These are phyloP conservation scores for Russula vinacea DNA, from an alignment of 768 basidiomycete genomes.

Conservation along the genomic window DNA sequence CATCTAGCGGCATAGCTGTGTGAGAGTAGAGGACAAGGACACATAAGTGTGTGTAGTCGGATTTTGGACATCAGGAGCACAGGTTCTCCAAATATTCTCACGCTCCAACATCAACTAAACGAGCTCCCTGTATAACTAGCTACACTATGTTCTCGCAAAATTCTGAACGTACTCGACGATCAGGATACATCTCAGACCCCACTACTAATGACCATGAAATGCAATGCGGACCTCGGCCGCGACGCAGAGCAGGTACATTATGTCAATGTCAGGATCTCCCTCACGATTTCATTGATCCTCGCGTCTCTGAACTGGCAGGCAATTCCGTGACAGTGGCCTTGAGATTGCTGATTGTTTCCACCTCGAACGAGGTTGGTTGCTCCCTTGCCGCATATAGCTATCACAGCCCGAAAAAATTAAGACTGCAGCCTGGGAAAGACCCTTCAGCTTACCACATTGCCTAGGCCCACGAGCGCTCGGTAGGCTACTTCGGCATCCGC, in stretches of 20 bases:
- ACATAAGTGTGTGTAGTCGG: neutral
- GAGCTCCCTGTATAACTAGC: neutral
- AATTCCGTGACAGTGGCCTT: conserved; percentile 42
- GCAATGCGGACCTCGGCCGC: neutral
- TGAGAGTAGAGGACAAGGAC: neutral
- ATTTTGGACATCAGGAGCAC: neutral
- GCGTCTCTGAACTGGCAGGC: conserved; percentile 54
- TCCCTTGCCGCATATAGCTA: conserved; percentile 52
- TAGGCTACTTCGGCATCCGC: conserved; percentile 70
- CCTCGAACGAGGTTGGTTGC: conserved; percentile 38
- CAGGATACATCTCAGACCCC: neutral
- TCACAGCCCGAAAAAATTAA: conserved; percentile 13
- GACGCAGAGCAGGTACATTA: conserved; percentile 29
- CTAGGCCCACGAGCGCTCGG: conserved; percentile 66
- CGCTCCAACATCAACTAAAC: neutral
- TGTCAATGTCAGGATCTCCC: conserved; percentile 48
- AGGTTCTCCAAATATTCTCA: neutral
- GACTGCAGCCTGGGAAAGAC: conserved; percentile 13
- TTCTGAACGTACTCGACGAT: no score
- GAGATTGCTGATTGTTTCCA: conserved; percentile 43
- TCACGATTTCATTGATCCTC: conserved; percentile 50
- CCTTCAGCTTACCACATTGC: conserved; percentile 56
- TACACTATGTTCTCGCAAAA: neutral
- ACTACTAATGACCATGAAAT: conserved; percentile 4
- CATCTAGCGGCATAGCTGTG: conserved; percentile 31